Base-by-base conservation (phyloP, 108 stramenopile species). In the Seminavis robusta region DNA sequence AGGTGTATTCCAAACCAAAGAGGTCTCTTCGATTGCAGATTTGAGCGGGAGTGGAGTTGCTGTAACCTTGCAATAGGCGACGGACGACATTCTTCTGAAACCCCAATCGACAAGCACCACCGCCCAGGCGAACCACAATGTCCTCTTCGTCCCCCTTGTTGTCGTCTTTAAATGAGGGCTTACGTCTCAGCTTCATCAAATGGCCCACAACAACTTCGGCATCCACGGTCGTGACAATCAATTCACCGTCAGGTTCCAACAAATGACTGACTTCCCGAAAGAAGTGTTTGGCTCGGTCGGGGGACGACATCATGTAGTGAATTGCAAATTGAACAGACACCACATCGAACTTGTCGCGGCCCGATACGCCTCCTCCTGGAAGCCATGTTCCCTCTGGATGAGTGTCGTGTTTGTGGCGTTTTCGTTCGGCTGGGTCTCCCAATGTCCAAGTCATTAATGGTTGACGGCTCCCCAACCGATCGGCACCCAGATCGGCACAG, bases 271-370 rank as follows among this genome's bases (percentile, higher is more conserved):
- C 92, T 7, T 94, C 91, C 23, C 82, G 74, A 59, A 99, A 92
- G 47, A 97, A 97, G 2, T 83, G 63, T 27, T 78, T 25, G 3
- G 97, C 94, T n/a, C 94, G 81, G 48, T 75, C 65, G 39, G 75
- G 47, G 3, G 88, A 84, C 16, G 86, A 79, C 76, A 95, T 97
- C 96, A 98, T 97, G 79, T 99, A 99, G 61, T 99, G 98, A 56
- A 99, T 86, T 6, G 98, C 97, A 73, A 99, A 98, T 69, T 99
- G 98, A 59, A 96, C 95, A 26, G 84, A 87, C 1, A 95, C 94
- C 2, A 97, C 85, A 73, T 98, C 95, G 59, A 97, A 99, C 24
- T 68, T 69, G 25, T 93, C 76, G 3, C 58, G 37, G 28, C 63
- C 68, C 8, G 64, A 54, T 33, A 88, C 74, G 0, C 92, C 88